These are phyloP conservation scores for Pseudogymnoascus sp. DNA, from an alignment of 2,329 filamentous ascomycete genomes.

Conservation along the genomic window DNA sequence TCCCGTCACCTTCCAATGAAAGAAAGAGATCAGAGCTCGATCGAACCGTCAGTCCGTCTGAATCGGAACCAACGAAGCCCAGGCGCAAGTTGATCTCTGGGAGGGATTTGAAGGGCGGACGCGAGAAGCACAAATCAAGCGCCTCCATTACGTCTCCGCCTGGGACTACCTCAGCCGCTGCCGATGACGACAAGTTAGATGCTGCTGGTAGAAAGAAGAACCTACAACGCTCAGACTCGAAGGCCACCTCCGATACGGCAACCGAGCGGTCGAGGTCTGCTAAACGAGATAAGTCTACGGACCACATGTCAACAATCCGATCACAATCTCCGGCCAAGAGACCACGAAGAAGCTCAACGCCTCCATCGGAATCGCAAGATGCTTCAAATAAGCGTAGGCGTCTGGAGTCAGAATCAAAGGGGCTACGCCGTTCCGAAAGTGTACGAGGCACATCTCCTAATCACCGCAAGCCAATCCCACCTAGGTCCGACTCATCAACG, in stretches of 20 bases:
- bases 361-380: constrained; percentile 46
- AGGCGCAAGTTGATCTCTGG: constrained; percentile 57
- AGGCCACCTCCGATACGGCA: constrained; percentile 17
- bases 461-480: constrained; percentile 10
- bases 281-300: constrained; percentile 54
- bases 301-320: constrained; percentile 40
- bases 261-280: constrained; percentile 50
- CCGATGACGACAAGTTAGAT: constrained; percentile 1
- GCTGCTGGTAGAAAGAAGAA: background rate
- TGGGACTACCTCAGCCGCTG: background rate
- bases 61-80: constrained; percentile 44
- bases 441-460: constrained; percentile 25
- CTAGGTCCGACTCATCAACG: background rate
- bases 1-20: background rate
- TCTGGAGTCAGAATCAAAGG: constrained; percentile 39
- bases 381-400: constrained; percentile 49
- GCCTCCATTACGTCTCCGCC: constrained; percentile 38
- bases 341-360: constrained; percentile 45
- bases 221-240: background rate
- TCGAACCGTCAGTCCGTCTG: constrained; percentile 21
- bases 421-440: constrained; percentile 19
- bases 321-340: constrained; percentile 50
- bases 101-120: constrained; percentile 52
- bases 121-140: constrained; percentile 45
- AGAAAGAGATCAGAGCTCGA: constrained; percentile 1